A percentile compares a stretch with the other conserved stretches of the same genome.
Evolutionary conservation across 148 eudicot species (phyloP).

Genomic region (Fagopyrum esculentum): DNA sequence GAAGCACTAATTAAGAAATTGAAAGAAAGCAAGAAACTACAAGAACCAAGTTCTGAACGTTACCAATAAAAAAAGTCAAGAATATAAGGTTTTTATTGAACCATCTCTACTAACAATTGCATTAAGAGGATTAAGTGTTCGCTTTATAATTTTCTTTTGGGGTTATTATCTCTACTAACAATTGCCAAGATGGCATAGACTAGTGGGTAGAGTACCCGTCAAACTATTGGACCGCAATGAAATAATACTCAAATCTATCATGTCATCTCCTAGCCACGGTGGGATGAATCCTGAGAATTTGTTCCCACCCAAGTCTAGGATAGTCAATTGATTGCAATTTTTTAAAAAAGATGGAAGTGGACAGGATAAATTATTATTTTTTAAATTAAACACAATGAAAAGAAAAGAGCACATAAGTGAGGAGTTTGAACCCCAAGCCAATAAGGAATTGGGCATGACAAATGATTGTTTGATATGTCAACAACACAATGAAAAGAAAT

Average conservation of each 20-base stretch:
- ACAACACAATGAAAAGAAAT: too few species aligned
- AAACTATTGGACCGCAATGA: not conserved
- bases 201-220: not conserved
- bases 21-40: too few species aligned
- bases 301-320: not conserved
- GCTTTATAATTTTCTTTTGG: too few species aligned
- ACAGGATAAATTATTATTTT: too few species aligned
- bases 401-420: not conserved
- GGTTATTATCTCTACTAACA: too few species aligned
- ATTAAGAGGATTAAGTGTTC: too few species aligned
- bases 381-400: not conserved
- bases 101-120: too few species aligned
- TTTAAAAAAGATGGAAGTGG: not conserved
- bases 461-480: too few species aligned
- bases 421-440: not conserved
- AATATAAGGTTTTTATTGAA: too few species aligned
- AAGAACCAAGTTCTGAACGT: too few species aligned
- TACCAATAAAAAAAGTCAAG: too few species aligned
- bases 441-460: not conserved
- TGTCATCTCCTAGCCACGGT: not conserved
- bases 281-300: not conserved
- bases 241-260: not conserved
- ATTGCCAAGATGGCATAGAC: not conserved
- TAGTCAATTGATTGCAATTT: not conserved
- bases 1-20: too few species aligned